Base-by-base conservation (phyloP, 345 rosid species). In the Noccaea caerulescens region DNA sequence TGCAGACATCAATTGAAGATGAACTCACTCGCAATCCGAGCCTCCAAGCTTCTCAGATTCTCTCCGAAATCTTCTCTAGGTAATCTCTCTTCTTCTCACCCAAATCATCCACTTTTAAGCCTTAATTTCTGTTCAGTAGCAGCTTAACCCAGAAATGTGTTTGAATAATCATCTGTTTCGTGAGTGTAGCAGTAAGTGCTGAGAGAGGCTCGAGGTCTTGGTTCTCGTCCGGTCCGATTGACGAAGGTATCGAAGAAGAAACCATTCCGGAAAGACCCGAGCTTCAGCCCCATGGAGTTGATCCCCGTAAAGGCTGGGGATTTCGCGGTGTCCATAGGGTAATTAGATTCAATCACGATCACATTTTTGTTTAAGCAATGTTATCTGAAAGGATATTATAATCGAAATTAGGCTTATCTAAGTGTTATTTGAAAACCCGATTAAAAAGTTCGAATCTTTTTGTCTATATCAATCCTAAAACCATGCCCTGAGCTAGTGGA, bases 241-340 rank as follows among this genome's bases (percentile, higher is more conserved):
- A 70, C 49, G 76, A 70, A 25, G 78, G 42, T 45, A 14, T 68
- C 1, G 82, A 78, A 37, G 80, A 78, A 43, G 88, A 79, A 7
- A 34, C 51, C 76, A 53, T 76, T 11, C 68, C 76, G 3, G 72
- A 72, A 6, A 93, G 78, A 81, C 82, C 80, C 33, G 96, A 84
- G 77, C 72, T 81, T 46, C 75, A 71, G 54, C 88, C 86, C 63
- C 99, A 88, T n/a, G 88, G 93, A 14, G 99, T 94, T 59, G 88
- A 88, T 82, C 99, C 98, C 8, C 79, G 75, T 71, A 91, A 79
- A 74, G 99, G 99, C 50, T 94, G 98, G 98, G 86, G 80, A 13
- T 89, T 76, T 61, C 97, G 98, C 41, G 99, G 99, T 63, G 99
- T 94, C 6, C 98, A 89, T 63, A 85, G 82, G 97, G 99, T 91